Conservation (phyloP, 2,329 filamentous ascomycete genomes). For the Xylariaceae sp. region DNA sequence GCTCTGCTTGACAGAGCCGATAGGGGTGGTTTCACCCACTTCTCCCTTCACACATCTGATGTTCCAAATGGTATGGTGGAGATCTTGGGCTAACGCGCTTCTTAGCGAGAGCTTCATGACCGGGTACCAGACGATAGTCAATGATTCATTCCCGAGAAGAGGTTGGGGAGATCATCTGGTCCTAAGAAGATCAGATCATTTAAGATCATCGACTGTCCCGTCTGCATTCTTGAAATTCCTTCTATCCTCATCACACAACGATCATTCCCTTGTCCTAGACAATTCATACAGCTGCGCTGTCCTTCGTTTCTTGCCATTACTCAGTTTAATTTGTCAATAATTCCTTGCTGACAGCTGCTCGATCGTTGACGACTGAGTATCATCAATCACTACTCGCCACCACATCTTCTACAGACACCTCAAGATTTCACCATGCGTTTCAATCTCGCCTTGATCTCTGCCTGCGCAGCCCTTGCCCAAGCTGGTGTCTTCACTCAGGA, state of each 20-base stretch:
- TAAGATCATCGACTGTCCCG: conserved; percentile 19
- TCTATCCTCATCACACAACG: conserved; percentile 28
- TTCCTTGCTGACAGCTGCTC: conserved; percentile 5
- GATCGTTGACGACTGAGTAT: conserved; percentile 11
- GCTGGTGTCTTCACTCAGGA: conserved; percentile 39
- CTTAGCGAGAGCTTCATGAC: conserved; percentile 14
- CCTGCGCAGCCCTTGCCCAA: conserved; percentile 31
- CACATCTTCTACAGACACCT: conserved; percentile 6
- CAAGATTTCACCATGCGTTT: conserved; percentile 38
- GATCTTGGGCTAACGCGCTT: not conserved
- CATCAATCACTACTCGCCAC: not conserved
- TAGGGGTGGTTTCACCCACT: conserved; percentile 33
- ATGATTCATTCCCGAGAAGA: not conserved
- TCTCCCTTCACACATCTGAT: conserved; percentile 32
- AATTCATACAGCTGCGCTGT: conserved; percentile 40
- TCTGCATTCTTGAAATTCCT: conserved; percentile 13
- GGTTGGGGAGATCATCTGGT: conserved; percentile 13
- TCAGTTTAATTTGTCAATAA: conserved; percentile 17
- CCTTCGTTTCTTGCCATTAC: conserved; percentile 35
- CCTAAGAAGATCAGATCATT: conserved; percentile 24
- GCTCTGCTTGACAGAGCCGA: conserved; percentile 3
- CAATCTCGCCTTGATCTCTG: conserved; percentile 35
- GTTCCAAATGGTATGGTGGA: conserved; percentile 25
- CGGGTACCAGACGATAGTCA: conserved; percentile 5
- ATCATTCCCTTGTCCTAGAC: conserved; percentile 16